A percentile compares a stretch with the other conserved stretches of the same genome.
phyloP scores from a whole-genome alignment of 1,284 basidiomycete species.

The Ganoderma sinense region DNA sequence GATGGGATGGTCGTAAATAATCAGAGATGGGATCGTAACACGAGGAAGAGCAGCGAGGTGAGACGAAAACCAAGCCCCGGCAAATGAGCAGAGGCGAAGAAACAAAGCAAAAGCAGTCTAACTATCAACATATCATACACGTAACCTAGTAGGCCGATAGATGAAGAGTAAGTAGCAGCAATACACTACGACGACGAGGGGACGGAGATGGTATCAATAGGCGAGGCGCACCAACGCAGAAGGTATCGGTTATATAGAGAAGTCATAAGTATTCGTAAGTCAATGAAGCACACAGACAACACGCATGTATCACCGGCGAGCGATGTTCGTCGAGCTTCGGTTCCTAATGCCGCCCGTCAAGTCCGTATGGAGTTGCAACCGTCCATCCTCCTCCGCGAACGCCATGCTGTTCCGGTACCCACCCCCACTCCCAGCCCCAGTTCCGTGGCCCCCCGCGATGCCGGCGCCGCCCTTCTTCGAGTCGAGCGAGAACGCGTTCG shows the following conservation, averaged over 20 bases:
- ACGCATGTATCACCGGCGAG: conserved; percentile 30
- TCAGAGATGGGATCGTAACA: background rate
- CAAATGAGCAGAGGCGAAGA: background rate
- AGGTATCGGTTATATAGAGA: conserved; percentile 12
- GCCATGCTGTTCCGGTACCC: conserved; percentile 38
- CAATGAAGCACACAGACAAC: background rate
- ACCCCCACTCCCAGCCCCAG: conserved; percentile 14
- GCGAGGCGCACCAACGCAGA: background rate
- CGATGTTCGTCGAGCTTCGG: conserved; percentile 38
- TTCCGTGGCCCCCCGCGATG: conserved; percentile 29
- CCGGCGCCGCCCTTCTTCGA: conserved; percentile 43
- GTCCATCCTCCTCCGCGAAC: conserved; percentile 38
- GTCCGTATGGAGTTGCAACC: conserved; percentile 29
- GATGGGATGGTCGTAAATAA: background rate
- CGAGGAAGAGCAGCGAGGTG: background rate
- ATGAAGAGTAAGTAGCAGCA: background rate
- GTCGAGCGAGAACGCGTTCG: conserved; percentile 56
- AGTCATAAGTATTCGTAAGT: conserved; percentile 4
- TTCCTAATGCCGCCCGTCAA: conserved; percentile 34
- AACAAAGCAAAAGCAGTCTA: background rate
- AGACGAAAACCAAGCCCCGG: background rate
- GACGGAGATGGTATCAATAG: background rate
- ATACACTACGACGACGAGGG: background rate
- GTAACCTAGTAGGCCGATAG: background rate
- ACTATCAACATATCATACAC: background rate